Conservation (phyloP, 768 basidiomycete species). For the Roridomyces roridus region DNA sequence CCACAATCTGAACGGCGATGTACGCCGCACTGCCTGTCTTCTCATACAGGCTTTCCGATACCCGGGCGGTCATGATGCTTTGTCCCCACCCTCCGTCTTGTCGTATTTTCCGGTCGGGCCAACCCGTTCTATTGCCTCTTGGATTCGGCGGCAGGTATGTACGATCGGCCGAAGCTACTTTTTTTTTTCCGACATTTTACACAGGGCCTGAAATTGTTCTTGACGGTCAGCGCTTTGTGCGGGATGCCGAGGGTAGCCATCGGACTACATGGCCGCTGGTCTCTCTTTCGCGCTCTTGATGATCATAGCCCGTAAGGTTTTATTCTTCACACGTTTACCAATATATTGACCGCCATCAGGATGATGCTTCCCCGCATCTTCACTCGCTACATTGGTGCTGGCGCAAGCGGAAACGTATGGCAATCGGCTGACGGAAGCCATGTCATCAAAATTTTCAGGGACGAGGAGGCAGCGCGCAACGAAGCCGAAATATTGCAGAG, state of each 20-base stretch:
- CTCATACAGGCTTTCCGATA: neutral
- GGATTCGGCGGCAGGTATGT: conserved; percentile 1
- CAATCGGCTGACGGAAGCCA: neutral
- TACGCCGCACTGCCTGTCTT: neutral
- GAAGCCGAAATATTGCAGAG: neutral
- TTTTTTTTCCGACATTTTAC: neutral
- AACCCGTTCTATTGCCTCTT: neutral
- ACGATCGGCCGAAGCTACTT: too few species aligned
- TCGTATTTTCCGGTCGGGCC: neutral
- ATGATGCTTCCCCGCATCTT: neutral
- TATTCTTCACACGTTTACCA: neutral
- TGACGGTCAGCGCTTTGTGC: neutral
- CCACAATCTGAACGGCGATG: neutral
- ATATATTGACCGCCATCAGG: neutral
- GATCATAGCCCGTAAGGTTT: neutral
- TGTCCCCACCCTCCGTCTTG: neutral
- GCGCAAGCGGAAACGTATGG: neutral
- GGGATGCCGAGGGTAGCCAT: neutral
- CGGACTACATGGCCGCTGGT: neutral
- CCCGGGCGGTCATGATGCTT: neutral
- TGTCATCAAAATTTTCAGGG: neutral
- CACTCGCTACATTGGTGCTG: neutral
- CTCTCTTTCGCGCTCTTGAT: neutral
- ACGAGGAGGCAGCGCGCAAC: neutral
- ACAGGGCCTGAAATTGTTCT: neutral